Percentiles rank a stretch among this genome's conserved stretches.
These are phyloP conservation scores for Aspergillus fumigatus DNA, from an alignment of 2,329 filamentous ascomycete genomes.

Conservation along the genomic window DNA sequence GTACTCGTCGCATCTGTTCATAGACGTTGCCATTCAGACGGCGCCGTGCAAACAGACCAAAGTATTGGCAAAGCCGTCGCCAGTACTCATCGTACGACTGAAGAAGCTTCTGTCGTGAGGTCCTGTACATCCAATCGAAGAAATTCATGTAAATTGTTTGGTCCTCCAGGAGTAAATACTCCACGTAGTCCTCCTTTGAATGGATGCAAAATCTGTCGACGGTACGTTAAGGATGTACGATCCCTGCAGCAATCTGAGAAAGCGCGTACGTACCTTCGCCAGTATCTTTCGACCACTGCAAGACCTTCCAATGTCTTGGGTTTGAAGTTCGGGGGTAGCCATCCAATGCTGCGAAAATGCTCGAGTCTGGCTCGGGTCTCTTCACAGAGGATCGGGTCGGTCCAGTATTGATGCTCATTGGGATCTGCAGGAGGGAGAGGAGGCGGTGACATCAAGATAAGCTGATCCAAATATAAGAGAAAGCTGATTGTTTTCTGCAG, in stretches of 20 bases:
- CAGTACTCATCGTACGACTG: conserved; percentile 8
- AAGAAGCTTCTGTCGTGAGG: background rate
- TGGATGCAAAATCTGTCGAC: conserved; percentile 11
- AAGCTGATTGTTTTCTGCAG: no score
- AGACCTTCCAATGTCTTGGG: conserved; percentile 21
- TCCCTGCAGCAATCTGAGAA: background rate
- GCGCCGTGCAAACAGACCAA: no score
- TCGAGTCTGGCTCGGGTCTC: conserved; percentile 22
- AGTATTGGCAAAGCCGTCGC: conserved; percentile 1
- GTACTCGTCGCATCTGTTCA: conserved; percentile 23
- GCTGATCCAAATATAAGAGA: no score
- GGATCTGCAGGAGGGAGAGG: conserved; percentile 1
- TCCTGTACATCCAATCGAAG: conserved; percentile 14
- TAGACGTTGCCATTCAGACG: conserved; percentile 1
- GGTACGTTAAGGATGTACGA: background rate
- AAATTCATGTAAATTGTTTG: conserved; percentile 16
- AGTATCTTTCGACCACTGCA: conserved; percentile 17
- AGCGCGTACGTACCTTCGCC: background rate
- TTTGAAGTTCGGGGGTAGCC: conserved; percentile 23
- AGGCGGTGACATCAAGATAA: background rate
- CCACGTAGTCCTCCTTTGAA: conserved; percentile 11
- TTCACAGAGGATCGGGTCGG: conserved; percentile 22
- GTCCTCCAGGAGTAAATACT: conserved; percentile 13
- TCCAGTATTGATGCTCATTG: conserved; percentile 20
- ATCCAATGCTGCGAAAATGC: conserved; percentile 19